A percentile compares a stretch with the other conserved stretches of the same genome.
phyloP scores from a whole-genome alignment of 1,139 yeast genomes.

The Pneumocystis oryctolagi region DNA sequence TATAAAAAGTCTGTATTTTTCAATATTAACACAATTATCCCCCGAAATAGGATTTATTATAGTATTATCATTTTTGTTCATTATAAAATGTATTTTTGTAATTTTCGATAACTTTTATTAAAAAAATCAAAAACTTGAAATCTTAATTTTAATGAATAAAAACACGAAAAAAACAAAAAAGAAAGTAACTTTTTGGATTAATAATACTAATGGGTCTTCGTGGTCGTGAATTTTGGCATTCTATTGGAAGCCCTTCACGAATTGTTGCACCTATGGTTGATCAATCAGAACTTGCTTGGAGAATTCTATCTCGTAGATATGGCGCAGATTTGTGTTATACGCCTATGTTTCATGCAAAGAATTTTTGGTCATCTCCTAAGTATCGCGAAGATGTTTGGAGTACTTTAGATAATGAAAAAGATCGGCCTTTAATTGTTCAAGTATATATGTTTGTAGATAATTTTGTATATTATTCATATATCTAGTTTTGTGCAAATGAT shows the following conservation, averaged over 20 bases:
- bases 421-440: constrained; percentile 64
- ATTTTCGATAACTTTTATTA: background rate
- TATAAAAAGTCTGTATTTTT: background rate
- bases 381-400: constrained; percentile 69
- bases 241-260: constrained; percentile 60
- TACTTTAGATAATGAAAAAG: constrained; percentile 59
- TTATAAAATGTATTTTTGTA: background rate
- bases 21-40: background rate
- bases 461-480: background rate
- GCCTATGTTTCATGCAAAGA: constrained; percentile 89
- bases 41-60: background rate
- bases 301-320: constrained; percentile 66
- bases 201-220: background rate
- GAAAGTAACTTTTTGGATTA: background rate
- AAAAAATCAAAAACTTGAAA: background rate
- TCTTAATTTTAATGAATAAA: background rate
- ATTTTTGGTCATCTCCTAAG: constrained; percentile 43
- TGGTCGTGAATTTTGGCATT: constrained; percentile 59
- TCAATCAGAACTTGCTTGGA: constrained; percentile 91
- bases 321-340: constrained; percentile 94
- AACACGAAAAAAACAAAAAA: background rate
- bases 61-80: background rate
- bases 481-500: constrained; percentile 89
- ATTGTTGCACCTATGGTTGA: constrained; percentile 99
- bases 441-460: background rate